A percentile compares a stretch with the other conserved stretches of the same genome.
These are phyloP conservation scores for Smallanthus sonchifolius DNA, from an alignment of 129 eudicot species.

Conservation along the genomic window DNA sequence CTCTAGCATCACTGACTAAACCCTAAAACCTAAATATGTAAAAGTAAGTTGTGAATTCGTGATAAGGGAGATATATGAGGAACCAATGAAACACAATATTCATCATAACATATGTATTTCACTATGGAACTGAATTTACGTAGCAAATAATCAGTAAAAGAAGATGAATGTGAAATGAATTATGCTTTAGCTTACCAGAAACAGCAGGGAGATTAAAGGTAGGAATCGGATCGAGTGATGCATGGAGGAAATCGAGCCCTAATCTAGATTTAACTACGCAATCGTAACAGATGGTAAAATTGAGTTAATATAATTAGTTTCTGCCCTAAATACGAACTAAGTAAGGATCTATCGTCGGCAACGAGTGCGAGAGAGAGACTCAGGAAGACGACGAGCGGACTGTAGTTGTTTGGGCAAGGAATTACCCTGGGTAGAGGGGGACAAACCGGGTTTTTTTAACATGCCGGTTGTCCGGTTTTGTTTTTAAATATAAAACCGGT, in stretches of 20 bases:
- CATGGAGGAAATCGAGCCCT: slow-evolving; percentile 26
- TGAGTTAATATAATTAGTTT: not conserved
- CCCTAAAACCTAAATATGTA: not conserved
- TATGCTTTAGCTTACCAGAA: slow-evolving; percentile 28
- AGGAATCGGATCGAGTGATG: slow-evolving; percentile 28
- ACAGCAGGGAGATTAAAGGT: slow-evolving; percentile 21
- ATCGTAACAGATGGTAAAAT: slow-evolving; percentile 25
- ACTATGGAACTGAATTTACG: not conserved
- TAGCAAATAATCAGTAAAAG: not conserved
- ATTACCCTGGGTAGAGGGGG: not conserved
- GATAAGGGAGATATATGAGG: not conserved
- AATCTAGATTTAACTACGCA: slow-evolving; percentile 2
- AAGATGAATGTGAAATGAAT: not conserved
- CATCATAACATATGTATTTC: not conserved
- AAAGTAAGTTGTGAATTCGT: not conserved
- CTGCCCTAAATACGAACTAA: slow-evolving; percentile 14
- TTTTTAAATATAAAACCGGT: too few relatives aligned
- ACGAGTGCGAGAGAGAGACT: slow-evolving; percentile 25
- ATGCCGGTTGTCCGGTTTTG: too few relatives aligned
- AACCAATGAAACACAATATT: not conserved
- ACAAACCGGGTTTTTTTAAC: too few relatives aligned
- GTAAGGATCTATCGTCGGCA: slow-evolving; percentile 16
- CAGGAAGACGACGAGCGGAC: slow-evolving; percentile 28
- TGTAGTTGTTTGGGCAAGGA: not conserved
- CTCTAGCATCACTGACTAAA: not conserved